Evolutionary conservation across 140 eudicot species (phyloP), one percentile per base, ranked within the genome.

Genomic region (Senecio squalidus): DNA sequence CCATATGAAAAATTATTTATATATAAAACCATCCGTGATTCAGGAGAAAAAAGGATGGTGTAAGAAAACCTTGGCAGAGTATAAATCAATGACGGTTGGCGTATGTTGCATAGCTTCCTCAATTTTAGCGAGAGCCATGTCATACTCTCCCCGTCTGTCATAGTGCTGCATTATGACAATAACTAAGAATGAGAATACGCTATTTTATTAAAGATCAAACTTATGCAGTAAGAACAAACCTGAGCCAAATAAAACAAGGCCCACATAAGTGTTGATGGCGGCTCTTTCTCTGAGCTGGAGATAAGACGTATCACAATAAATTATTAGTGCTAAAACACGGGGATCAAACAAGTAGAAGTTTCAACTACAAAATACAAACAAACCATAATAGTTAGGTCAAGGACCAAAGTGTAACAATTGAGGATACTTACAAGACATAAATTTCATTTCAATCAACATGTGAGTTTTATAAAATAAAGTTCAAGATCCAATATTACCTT

Each of bases 211-310:
- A 54, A 26, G 36, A 23, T 6, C 6, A 65, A 69, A 31, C 7
- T 33, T 6, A 60, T 49, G 26, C 30, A 10, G 60, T 11, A 41
- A 64, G 38, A 61, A 21, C 70, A 57, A 54, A 93, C 99, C 99
- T 93, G 99, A 57, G 99, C 94, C 74, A 93, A 66, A 79, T 84
- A 85, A 70, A 84, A 93, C 80, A 93, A 74, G 23, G 79, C 84
- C 99, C 99, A 93, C 88, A 93, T 31, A 16, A 84, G 96, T 29
- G 96, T 88, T 26, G 99, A 88, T 50, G 99, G 99, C 38, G 96
- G 96, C 84, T 88, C 99, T 68, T 78, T 88, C 39, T 84, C 96
- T 46, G 65, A 63, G 34, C 98, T 91, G 91, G 22, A 84, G 16
- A 18, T 20, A 46, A 74, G 16, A 53, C 27, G 46, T 60, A 65